Percentiles rank a stretch among this genome's conserved stretches.
Conservation (phyloP, 2,329 filamentous ascomycete genomes). For the Pezicula carpinea region DNA sequence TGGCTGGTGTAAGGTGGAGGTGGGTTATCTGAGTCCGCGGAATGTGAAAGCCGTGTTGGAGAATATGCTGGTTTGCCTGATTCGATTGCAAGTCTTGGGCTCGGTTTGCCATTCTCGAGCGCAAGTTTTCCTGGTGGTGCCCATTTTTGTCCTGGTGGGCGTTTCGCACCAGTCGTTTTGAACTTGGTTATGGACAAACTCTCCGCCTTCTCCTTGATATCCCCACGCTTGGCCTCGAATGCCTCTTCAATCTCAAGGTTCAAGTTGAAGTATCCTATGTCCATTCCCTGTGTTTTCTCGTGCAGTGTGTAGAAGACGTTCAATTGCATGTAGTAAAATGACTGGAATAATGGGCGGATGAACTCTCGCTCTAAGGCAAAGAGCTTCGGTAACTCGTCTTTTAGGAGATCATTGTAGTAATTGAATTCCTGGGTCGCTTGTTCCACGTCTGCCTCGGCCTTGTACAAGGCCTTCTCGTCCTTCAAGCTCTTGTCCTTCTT, state of each 20-base stretch:
- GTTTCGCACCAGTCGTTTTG: constrained; percentile 75
- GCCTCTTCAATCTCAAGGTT: constrained; percentile 87
- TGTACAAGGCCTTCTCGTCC: constrained; percentile 96
- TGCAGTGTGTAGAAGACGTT: constrained; percentile 99
- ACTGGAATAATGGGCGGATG: constrained; percentile 95
- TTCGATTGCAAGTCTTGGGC: constrained; percentile 16
- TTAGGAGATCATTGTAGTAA: constrained; percentile 95
- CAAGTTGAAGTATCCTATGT: constrained; percentile 97
- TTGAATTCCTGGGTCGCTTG: constrained; percentile 92
- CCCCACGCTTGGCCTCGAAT: constrained; percentile 82
- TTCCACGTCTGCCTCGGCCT: constrained; percentile 88
- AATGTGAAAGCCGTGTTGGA: constrained; percentile 28
- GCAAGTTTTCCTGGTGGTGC: constrained; percentile 17
- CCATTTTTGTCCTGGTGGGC: constrained; percentile 19
- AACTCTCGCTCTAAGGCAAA: constrained; percentile 90
- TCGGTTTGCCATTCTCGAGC: constrained; percentile 13
- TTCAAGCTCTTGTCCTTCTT: constrained; percentile 96
- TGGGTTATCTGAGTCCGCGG: constrained; percentile 45
- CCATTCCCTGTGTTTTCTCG: constrained; percentile 94
- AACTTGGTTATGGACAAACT: constrained; percentile 81
- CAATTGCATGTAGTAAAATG: constrained; percentile 99
- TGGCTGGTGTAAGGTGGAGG: constrained; percentile 65
- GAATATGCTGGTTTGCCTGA: constrained; percentile 27
- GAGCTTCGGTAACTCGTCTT: constrained; percentile 89
- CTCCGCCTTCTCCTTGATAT: constrained; percentile 82